A percentile compares a stretch with the other conserved stretches of the same genome.
Evolutionary conservation across 495 filamentous ascomycete species (phyloP).

Genomic region (Penicillium riverlandense): DNA sequence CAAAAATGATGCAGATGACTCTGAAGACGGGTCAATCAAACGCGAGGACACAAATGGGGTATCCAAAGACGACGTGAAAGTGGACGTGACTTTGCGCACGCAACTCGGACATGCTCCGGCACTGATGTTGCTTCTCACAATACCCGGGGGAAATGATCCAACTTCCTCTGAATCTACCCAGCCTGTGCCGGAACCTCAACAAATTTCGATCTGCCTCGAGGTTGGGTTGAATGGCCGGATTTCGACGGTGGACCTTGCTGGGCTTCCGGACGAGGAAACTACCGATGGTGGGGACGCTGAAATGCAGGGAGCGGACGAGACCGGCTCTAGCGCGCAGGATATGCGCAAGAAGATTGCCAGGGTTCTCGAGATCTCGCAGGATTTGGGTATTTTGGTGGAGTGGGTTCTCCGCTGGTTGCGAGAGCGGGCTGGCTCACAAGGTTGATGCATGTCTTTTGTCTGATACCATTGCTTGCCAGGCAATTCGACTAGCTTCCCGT

Average conservation of each 20-base stretch:
- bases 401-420: constrained; percentile 35
- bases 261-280: constrained; percentile 16
- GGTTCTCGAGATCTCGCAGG: constrained; percentile 39
- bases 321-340: constrained; percentile 24
- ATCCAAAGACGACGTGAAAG: constrained; percentile 23
- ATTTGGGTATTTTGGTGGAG: constrained; percentile 55
- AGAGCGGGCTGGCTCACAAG: constrained; percentile 18
- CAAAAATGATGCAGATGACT: not conserved
- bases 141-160: not conserved
- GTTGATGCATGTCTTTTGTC: constrained; percentile 9
- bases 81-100: constrained; percentile 39
- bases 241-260: constrained; percentile 31
- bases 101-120: constrained; percentile 37
- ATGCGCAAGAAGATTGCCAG: constrained; percentile 29
- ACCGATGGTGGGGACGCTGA: constrained; percentile 10
- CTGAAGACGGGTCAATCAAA: not conserved
- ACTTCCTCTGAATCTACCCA: not conserved
- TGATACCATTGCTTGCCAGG: not conserved
- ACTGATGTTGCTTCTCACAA: constrained; percentile 34
- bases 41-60: not conserved
- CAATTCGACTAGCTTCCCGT: not conserved
- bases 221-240: constrained; percentile 57
- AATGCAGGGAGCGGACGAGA: constrained; percentile 14
- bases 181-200: constrained; percentile 4
- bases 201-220: constrained; percentile 43